phyloP scores from a whole-genome alignment of 1,284 basidiomycete genomes.

The Cutaneotrichosporon sp. region DNA sequence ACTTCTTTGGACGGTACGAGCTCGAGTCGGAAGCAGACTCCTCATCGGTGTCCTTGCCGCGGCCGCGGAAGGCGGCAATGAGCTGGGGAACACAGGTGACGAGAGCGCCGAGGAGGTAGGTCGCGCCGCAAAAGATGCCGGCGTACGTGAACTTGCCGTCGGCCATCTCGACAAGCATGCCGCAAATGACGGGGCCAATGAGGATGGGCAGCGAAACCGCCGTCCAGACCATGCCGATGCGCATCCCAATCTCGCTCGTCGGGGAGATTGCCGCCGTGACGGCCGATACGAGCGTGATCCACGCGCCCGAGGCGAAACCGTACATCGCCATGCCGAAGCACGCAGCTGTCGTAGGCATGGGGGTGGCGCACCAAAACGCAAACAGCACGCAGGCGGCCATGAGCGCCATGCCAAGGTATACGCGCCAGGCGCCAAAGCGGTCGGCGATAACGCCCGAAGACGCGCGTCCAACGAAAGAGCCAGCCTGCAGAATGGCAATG shows the following conservation, averaged over 20 bases:
- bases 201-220: conserved; percentile 29
- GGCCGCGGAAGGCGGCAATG: background rate
- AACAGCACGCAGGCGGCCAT: conserved; percentile 14
- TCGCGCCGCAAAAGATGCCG: conserved; percentile 32
- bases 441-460: conserved; percentile 23
- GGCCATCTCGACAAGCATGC: conserved; percentile 22
- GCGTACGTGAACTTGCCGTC: conserved; percentile 27
- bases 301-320: conserved; percentile 35
- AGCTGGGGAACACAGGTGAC: conserved; percentile 7
- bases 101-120: conserved; percentile 26
- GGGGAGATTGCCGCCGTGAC: conserved; percentile 35
- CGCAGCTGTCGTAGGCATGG: conserved; percentile 18
- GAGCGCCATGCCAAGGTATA: conserved; percentile 16
- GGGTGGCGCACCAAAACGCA: conserved; percentile 20
- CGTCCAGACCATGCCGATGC: conserved; percentile 43
- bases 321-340: conserved; percentile 36
- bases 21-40: too few species aligned
- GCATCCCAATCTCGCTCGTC: conserved; percentile 36
- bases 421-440: conserved; percentile 20
- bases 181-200: conserved; percentile 38
- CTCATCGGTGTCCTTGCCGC: too few species aligned
- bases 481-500: conserved; percentile 23
- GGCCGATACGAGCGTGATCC: conserved; percentile 40
- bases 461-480: conserved; percentile 22
- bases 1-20: too few species aligned